Conservation (phyloP, 2,329 filamentous ascomycete species). For the Pseudogymnoascus sp. region DNA sequence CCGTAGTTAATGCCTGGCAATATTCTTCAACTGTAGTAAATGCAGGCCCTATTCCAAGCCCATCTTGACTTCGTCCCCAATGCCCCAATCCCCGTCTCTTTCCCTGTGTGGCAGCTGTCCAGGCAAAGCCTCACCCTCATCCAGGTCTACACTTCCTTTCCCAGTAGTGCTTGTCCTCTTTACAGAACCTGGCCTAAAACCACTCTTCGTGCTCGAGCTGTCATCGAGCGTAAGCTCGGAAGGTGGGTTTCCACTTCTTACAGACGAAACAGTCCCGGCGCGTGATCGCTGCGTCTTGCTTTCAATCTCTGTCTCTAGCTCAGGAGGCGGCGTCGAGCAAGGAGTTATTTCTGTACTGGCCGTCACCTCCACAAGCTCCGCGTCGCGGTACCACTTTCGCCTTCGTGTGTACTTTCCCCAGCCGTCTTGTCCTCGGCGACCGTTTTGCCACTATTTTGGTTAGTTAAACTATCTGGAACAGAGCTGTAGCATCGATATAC, state of each 20-base stretch:
- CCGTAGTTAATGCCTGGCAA: slow-evolving; percentile 16
- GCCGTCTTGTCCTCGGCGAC: slow-evolving; percentile 73
- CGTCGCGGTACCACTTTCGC: slow-evolving; percentile 93
- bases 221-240: slow-evolving; percentile 8
- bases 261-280: neutral
- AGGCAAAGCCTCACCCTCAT: slow-evolving; percentile 39
- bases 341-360: slow-evolving; percentile 36
- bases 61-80: slow-evolving; percentile 80
- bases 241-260: neutral
- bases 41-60: slow-evolving; percentile 52
- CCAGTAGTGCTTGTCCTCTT: slow-evolving; percentile 15
- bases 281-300: neutral
- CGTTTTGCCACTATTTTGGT: slow-evolving; percentile 68
- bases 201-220: slow-evolving; percentile 13
- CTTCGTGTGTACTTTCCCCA: slow-evolving; percentile 93
- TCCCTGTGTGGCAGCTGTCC: slow-evolving; percentile 44
- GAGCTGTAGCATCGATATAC: slow-evolving; percentile 36
- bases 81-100: slow-evolving; percentile 61
- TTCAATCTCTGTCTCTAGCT: neutral
- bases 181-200: slow-evolving; percentile 16
- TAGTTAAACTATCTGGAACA: neutral
- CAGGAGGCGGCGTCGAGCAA: slow-evolving; percentile 30
- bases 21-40: neutral
- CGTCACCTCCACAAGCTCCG: slow-evolving; percentile 75
- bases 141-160: slow-evolving; percentile 16